Percentiles rank a stretch among this genome's conserved stretches.
Evolutionary conservation across 2,329 filamentous ascomycete species (phyloP).

Genomic region (Coccinonectria pachysandricola): DNA sequence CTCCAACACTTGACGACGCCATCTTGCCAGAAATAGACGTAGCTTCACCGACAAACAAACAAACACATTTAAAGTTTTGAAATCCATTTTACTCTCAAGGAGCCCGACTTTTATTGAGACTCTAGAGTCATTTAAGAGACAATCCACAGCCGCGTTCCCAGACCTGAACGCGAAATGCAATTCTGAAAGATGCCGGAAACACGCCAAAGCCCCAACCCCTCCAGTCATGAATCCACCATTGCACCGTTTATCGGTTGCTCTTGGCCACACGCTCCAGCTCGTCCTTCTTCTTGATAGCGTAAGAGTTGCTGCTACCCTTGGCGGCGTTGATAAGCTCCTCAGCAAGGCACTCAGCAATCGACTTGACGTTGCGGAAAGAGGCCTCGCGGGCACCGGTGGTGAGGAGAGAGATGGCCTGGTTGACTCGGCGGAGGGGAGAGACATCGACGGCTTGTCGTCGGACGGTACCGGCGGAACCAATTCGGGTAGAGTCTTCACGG

Average conservation of each 20-base stretch:
- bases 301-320: constrained; percentile 99
- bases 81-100: constrained; percentile 28
- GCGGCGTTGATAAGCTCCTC: constrained; percentile 99
- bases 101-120: constrained; percentile 34
- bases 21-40: too few species aligned
- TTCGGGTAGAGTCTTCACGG: constrained; percentile 99
- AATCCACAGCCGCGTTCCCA: constrained; percentile 36
- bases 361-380: constrained; percentile 99
- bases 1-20: too few species aligned
- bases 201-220: constrained; percentile 32
- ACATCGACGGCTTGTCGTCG: constrained; percentile 99
- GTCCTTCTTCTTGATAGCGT: constrained; percentile 99
- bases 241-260: constrained; percentile 89
- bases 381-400: constrained; percentile 98
- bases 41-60: too few species aligned
- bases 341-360: constrained; percentile 96
- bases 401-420: constrained; percentile 98
- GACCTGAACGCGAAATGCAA: constrained; percentile 37
- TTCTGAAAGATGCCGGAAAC: constrained; percentile 36
- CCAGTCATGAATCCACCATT: constrained; percentile 24
- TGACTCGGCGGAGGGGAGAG: constrained; percentile 96
- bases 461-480: constrained; percentile 98
- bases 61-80: constrained; percentile 1
- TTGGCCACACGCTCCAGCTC: constrained; percentile 99
- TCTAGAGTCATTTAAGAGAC: constrained; percentile 33